Evolutionary conservation across 2,329 filamentous ascomycete species (phyloP).

Genomic region (Paracoccidioides brasiliensis): DNA sequence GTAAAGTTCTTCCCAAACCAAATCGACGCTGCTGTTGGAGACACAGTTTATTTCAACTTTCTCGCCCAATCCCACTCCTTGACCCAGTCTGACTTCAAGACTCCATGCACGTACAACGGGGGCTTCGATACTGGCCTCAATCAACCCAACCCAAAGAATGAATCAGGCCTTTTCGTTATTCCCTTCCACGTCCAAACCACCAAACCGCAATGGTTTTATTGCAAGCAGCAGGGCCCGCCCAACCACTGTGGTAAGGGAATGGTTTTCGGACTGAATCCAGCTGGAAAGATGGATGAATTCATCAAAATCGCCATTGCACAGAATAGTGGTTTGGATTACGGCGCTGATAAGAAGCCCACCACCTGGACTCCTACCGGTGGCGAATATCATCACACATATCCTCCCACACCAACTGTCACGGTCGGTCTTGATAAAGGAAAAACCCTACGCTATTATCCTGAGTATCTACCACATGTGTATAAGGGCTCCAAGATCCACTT

Average conservation of each 20-base stretch:
- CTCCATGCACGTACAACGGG: constrained; percentile 52
- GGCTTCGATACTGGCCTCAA: constrained; percentile 62
- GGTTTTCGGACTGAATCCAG: constrained; percentile 65
- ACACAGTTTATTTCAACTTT: constrained; percentile 62
- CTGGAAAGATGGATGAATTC: not conserved
- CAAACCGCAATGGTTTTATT: constrained; percentile 65
- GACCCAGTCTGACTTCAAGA: constrained; percentile 56
- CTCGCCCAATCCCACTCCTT: constrained; percentile 59
- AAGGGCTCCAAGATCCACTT: constrained; percentile 61
- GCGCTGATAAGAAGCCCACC: not conserved
- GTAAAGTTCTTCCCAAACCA: constrained; percentile 46
- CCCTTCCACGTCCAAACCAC: constrained; percentile 57
- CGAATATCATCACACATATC: too few species aligned
- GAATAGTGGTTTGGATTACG: not conserved
- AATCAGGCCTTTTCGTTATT: constrained; percentile 26
- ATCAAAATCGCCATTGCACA: not conserved
- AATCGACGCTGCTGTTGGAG: constrained; percentile 49
- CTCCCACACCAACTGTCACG: constrained; percentile 30
- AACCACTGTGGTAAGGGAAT: constrained; percentile 62
- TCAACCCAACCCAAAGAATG: constrained; percentile 53
- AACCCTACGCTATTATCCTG: constrained; percentile 47
- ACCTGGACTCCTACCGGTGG: not conserved
- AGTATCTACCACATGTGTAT: constrained; percentile 41
- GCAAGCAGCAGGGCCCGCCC: constrained; percentile 38
- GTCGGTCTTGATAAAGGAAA: constrained; percentile 52